Conservation (phyloP, 257 asterid species). For the Linderniella brevidens region DNA sequence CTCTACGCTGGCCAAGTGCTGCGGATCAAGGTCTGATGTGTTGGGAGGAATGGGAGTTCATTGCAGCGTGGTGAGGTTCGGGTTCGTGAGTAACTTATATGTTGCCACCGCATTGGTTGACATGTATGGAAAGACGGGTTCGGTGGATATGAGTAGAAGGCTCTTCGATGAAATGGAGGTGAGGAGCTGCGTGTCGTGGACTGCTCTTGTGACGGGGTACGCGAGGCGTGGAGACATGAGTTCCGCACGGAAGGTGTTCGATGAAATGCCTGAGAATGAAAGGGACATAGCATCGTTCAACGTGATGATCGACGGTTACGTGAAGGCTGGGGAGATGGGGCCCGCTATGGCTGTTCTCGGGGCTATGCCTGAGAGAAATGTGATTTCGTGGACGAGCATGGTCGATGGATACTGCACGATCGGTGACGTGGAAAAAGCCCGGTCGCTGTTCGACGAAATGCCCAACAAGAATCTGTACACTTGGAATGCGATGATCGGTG, state of each 20-base stretch:
- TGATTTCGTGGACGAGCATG: constrained; percentile 87
- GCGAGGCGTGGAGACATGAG: constrained; percentile 38
- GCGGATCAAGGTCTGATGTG: constrained; percentile 27
- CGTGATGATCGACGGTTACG: constrained; percentile 72
- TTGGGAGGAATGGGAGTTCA: constrained; percentile 63
- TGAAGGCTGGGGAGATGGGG: constrained; percentile 52
- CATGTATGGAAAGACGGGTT: constrained; percentile 79
- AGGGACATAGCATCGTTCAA: constrained; percentile 61
- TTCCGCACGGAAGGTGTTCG: constrained; percentile 31
- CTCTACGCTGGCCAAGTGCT: constrained; percentile 64
- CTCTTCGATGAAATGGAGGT: constrained; percentile 70
- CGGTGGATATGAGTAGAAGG: constrained; percentile 33
- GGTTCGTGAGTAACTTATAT: constrained; percentile 43
- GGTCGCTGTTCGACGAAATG: constrained; percentile 54
- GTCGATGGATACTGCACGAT: constrained; percentile 61
- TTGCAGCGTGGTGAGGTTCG: constrained; percentile 42
- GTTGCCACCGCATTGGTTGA: constrained; percentile 73
- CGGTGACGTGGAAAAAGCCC: constrained; percentile 42
- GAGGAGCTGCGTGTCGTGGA: constrained; percentile 72
- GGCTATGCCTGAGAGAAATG: constrained; percentile 49
- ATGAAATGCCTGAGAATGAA: constrained; percentile 34
- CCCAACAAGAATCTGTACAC: constrained; percentile 60
- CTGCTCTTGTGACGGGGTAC: constrained; percentile 72
- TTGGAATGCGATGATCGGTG: constrained; percentile 91
- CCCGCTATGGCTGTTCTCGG: constrained; percentile 46